These are phyloP conservation scores for Quillaja saponaria DNA, from an alignment of 306 rosid genomes.

Conservation along the genomic window DNA sequence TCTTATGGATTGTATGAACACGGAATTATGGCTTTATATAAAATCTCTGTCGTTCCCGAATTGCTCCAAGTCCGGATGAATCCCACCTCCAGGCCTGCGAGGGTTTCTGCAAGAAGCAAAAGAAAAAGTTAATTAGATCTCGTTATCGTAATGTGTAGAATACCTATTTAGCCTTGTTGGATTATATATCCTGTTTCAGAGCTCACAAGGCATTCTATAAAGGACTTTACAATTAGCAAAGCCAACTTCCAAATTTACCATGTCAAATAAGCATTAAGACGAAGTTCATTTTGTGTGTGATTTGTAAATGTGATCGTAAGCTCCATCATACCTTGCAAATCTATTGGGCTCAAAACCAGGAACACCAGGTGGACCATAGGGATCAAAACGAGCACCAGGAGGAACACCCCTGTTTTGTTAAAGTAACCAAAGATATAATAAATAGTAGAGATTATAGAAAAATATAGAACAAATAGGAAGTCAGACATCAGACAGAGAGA, in stretches of 20 bases:
- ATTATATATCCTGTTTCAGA: no score
- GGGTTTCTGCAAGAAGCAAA: conserved; percentile 50
- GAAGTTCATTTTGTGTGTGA: not conserved
- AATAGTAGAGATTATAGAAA: not conserved
- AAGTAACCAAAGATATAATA: conserved; percentile 12
- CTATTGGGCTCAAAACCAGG: conserved; percentile 84
- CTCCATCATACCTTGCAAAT: conserved; percentile 51
- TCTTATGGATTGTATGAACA: no score
- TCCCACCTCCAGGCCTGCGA: conserved; percentile 54
- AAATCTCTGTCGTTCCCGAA: conserved; percentile 60
- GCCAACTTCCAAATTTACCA: no score
- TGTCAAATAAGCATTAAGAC: no score
- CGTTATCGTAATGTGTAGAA: no score
- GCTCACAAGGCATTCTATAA: no score
- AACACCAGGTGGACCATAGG: conserved; percentile 76
- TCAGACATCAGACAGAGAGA: conserved; percentile 2
- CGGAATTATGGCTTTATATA: no score
- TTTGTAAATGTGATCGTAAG: not conserved
- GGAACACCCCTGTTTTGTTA: conserved; percentile 65
- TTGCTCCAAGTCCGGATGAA: conserved; percentile 80
- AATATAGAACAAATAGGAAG: not conserved
- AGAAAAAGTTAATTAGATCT: not conserved
- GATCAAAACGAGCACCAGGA: conserved; percentile 91
- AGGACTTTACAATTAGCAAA: no score
- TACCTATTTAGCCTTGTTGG: no score